Base-by-base conservation (phyloP, 129 eudicot genomes). In the Pittosporum tobira region DNA sequence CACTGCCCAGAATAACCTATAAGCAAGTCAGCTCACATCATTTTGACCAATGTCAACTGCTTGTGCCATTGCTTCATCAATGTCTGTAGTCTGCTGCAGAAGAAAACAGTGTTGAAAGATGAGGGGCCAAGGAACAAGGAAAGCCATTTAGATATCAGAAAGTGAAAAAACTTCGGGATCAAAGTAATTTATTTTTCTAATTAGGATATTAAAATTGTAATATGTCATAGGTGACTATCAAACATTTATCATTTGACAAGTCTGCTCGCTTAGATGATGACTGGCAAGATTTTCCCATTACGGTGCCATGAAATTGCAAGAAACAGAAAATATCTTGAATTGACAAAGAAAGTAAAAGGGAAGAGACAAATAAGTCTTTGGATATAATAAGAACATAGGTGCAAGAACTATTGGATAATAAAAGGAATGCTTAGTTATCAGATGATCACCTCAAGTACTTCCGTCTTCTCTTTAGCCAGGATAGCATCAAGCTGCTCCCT, bases 1-100 rank as follows among this genome's bases (percentile, higher is more conserved):
- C 45, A 0, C 11, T 9, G 47, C 49, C 43, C 12, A 0, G 13
- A 67, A 30, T 20, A 6, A 23, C 23, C 51, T 34, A 73, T 37
- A 25, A 48, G 48, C 37, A 51, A 14, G 30, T 6, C 30, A 59
- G 47, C 81, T 78, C 71, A 87, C 99, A 69, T 93, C 99, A 71
- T 81, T 83, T 87, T 87, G 96, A 24, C 99, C 99, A 30, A 93
- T 93, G 76, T 93, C 99, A 60, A 93, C 91, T 31, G 99, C 99
- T 54, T 66, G 79, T 61, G 99, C 94, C 99, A 91, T 91, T 57
- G 99, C 94, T 27, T 93, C 96, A 72, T 93, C 99, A 31, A 73
- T 76, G 50, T 79, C 87, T 62, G 87, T 50, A 44, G 71, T 64
- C 94, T 87, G 66, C 46, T 24, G 64, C 56, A 23, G 25, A 68